phyloP scores from a whole-genome alignment of 2,329 filamentous ascomycete species.

The Microsporum ferrugineum region DNA sequence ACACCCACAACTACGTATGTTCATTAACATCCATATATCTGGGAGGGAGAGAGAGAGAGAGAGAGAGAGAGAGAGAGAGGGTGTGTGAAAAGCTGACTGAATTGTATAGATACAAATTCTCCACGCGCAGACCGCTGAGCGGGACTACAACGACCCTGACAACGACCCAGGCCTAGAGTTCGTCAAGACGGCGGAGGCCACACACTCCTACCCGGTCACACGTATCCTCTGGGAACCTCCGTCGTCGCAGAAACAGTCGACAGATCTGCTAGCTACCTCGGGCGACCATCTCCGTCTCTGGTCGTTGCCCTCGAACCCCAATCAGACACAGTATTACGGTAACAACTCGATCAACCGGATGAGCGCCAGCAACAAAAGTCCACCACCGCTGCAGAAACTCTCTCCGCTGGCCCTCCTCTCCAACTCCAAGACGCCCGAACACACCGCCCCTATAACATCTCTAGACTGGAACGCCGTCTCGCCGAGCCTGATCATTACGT shows the following conservation, averaged over 20 bases:
- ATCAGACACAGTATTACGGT: constrained; percentile 46
- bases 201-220: constrained; percentile 94
- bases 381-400: constrained; percentile 59
- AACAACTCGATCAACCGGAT: constrained; percentile 58
- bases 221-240: constrained; percentile 92
- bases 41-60: too few species aligned
- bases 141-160: constrained; percentile 49
- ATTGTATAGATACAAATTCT: constrained; percentile 78
- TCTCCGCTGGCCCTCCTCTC: constrained; percentile 86
- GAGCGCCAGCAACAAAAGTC: constrained; percentile 41
- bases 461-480: constrained; percentile 97
- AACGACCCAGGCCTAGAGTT: constrained; percentile 76
- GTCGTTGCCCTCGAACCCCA: constrained; percentile 58
- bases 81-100: too few species aligned
- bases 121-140: constrained; percentile 65
- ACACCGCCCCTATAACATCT: constrained; percentile 90
- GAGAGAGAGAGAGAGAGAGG: too few species aligned
- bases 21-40: constrained; percentile 18
- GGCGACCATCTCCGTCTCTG: constrained; percentile 88
- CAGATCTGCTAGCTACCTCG: constrained; percentile 86
- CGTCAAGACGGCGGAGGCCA: constrained; percentile 86
- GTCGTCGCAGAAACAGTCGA: constrained; percentile 87
- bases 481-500: constrained; percentile 94
- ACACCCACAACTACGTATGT: constrained; percentile 88
- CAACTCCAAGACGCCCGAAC: constrained; percentile 96